Evolutionary conservation across 768 basidiomycete species (phyloP), one percentile per base, ranked within the genome.

Genomic region (Phylloporus rhodoxanthus): DNA sequence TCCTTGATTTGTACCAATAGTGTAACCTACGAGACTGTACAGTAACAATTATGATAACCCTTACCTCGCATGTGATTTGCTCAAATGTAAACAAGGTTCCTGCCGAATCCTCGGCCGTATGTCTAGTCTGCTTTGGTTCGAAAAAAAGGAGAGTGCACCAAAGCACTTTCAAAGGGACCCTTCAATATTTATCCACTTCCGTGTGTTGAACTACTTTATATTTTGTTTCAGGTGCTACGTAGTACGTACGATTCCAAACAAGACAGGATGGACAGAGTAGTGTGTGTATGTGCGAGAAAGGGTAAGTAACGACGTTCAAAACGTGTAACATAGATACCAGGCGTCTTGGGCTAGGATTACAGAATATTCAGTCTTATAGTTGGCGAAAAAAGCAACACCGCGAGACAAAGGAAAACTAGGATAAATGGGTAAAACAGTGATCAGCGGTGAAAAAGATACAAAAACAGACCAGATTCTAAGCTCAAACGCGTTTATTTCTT

Each of bases 401-500:
- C 30, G 17, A 55, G 42, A 40, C n/a, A 32, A 32, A 47, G 25
- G 9, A 21, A 19, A 50, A 46, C 34, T 21, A 47, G 25, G 9
- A 21, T n/a, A 50, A 46, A 33, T 21, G 48, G 50, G 57, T 59
- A 61, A 53, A 29, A 32, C 28, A 13, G 42, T 47, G 33, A 11
- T 41, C 34, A 36, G 11, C 19, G 19, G 33, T 40, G 41, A 50
- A 34, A 37, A 29, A 36, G 20, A 30, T 13, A 9, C 19, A 8
- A 26, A 19, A 23, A 11, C 2, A 4, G 33, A 36, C 8, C 1
- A 19, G 2, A 13, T 26, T 23, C 32, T 37, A 42, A 2, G n/a
- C 19, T n/a, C 20, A 26, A 26, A 34, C 10, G 5, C 11, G 2
- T 15, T 51, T 41, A 63, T 63, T 78, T 83, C 76, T 81, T 81